phyloP scores from a whole-genome alignment of 2,329 filamentous ascomycete species.

The Pyrenochaeta sp. region DNA sequence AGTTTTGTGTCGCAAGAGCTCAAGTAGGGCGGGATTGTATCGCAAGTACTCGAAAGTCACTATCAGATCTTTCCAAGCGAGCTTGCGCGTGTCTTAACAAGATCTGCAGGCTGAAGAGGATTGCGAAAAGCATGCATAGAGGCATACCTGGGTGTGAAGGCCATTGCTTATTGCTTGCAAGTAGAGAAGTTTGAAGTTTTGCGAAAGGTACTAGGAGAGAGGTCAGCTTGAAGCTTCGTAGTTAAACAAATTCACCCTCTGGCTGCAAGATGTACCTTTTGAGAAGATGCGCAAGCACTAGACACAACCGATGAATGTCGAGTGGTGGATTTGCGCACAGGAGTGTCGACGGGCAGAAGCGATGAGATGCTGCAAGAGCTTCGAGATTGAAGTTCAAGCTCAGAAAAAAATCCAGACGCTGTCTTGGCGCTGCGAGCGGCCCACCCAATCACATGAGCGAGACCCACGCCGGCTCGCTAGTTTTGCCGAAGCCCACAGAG shows the following conservation, averaged over 20 bases:
- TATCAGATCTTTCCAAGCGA: too few relatives aligned
- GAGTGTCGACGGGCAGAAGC: constrained; percentile 2
- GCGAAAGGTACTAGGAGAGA: constrained; percentile 18
- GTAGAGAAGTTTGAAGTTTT: constrained; percentile 5
- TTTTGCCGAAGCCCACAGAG: constrained; percentile 37
- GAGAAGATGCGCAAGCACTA: background rate
- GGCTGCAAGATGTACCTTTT: too few relatives aligned
- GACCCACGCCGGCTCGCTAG: constrained; percentile 18
- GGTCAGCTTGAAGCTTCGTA: constrained; percentile 6
- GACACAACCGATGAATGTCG: background rate
- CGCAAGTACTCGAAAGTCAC: background rate
- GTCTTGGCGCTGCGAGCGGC: constrained; percentile 11
- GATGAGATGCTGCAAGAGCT: constrained; percentile 24
- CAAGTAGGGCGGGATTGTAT: background rate
- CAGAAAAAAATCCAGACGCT: constrained; percentile 13
- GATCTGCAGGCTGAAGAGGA: too few relatives aligned
- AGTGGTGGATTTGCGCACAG: background rate
- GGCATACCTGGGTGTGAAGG: constrained; percentile 42
- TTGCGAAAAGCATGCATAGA: constrained; percentile 10
- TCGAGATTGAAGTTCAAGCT: constrained; percentile 26
- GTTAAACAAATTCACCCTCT: too few relatives aligned
- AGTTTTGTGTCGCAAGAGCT: too few relatives aligned
- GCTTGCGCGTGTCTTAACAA: background rate
- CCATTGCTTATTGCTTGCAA: constrained; percentile 29
- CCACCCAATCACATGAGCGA: constrained; percentile 5